phyloP scores from a whole-genome alignment of 768 basidiomycete genomes.

The Leccinum longicurvipes region DNA sequence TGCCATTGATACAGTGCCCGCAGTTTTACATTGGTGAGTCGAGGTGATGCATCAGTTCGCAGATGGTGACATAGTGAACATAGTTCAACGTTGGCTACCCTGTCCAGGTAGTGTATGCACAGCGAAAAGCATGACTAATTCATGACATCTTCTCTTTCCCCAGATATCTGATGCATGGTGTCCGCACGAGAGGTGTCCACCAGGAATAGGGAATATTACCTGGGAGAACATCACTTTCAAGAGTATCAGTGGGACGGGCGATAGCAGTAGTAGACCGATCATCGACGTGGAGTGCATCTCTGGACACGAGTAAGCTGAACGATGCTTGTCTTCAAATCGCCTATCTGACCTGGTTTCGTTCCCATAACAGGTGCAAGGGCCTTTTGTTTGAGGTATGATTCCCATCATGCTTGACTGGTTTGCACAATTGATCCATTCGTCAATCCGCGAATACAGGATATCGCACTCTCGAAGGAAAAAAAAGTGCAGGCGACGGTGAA shows the following conservation, averaged over 20 bases:
- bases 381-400: conserved; percentile 11
- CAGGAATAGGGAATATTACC: background rate
- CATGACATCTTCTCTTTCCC: background rate
- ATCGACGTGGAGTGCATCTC: background rate
- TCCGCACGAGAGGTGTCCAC: background rate
- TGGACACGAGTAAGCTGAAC: background rate
- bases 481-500: background rate
- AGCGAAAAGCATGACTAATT: background rate
- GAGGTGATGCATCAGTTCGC: background rate
- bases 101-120: conserved; percentile 8
- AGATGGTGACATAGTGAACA: background rate
- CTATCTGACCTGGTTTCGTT: background rate
- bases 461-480: conserved; percentile 5
- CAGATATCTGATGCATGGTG: conserved; percentile 9
- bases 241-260: conserved; percentile 8
- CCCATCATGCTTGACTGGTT: background rate
- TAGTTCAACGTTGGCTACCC: conserved; percentile 4
- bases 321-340: background rate
- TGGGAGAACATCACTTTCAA: conserved; percentile 10
- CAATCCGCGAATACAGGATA: background rate
- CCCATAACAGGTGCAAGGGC: background rate
- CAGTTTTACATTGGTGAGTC: conserved; percentile 14
- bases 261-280: background rate
- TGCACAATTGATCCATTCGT: background rate
- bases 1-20: background rate